A percentile compares a stretch with the other conserved stretches of the same genome.
phyloP scores from a whole-genome alignment of 2,329 filamentous ascomycete species.

The Huntiella bhutanensis region DNA sequence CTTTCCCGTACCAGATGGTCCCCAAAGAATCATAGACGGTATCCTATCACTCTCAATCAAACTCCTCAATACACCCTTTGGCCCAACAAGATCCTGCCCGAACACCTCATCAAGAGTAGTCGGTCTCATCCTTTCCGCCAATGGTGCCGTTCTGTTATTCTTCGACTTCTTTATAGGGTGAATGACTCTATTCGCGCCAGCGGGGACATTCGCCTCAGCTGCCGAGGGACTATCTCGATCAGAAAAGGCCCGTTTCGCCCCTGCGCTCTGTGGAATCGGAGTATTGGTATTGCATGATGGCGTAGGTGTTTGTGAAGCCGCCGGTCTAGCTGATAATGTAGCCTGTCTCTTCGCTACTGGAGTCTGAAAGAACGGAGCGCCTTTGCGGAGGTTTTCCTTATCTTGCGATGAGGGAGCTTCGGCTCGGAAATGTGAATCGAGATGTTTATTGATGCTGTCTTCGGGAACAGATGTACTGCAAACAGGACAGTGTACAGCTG shows the following conservation, averaged over 20 bases:
- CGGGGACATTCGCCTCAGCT: neutral
- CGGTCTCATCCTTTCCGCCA: slow-evolving; percentile 89
- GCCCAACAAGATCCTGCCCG: slow-evolving; percentile 81
- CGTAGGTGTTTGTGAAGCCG: neutral
- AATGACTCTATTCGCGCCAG: neutral
- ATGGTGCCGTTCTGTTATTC: slow-evolving; percentile 52
- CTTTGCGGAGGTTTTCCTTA: neutral
- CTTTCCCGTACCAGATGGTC: slow-evolving; percentile 62
- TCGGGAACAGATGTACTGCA: slow-evolving; percentile 56
- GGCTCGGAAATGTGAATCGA: slow-evolving; percentile 56
- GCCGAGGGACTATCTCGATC: neutral
- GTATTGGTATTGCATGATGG: neutral
- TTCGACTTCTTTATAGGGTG: slow-evolving; percentile 41
- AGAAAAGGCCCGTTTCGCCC: neutral
- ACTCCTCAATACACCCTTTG: slow-evolving; percentile 62
- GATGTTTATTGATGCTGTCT: slow-evolving; percentile 68
- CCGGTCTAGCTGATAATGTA: slow-evolving; percentile 13
- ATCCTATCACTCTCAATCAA: slow-evolving; percentile 73
- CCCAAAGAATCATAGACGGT: slow-evolving; percentile 93
- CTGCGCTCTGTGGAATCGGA: slow-evolving; percentile 19
- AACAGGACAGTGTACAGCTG: slow-evolving; percentile 56
- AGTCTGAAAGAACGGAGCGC: slow-evolving; percentile 41
- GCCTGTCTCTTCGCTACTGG: slow-evolving; percentile 37
- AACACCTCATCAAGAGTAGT: slow-evolving; percentile 65
- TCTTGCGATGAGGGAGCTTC: slow-evolving; percentile 10